Evolutionary conservation across 2,329 filamentous ascomycete genomes (phyloP).

Genomic region (Thielaviopsis ethacetica): DNA sequence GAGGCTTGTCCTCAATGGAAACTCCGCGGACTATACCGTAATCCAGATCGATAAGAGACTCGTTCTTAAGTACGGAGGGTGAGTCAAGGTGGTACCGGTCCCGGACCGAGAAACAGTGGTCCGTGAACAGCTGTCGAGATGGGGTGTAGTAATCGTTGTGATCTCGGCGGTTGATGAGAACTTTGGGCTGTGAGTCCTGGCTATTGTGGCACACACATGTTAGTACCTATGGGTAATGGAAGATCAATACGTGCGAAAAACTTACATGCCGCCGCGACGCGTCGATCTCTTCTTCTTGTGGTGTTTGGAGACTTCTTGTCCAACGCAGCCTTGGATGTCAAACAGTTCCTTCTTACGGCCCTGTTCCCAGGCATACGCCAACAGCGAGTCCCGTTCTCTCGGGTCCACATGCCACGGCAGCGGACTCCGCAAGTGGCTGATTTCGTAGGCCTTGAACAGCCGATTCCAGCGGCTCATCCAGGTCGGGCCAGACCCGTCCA

Average conservation of each 20-base stretch:
- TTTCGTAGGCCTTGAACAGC: constrained; percentile 52
- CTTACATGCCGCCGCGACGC: constrained; percentile 26
- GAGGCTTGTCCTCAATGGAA: constrained; percentile 26
- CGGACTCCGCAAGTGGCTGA: constrained; percentile 56
- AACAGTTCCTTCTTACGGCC: constrained; percentile 45
- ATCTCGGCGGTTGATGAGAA: constrained; percentile 48
- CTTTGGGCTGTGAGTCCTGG: constrained; percentile 12
- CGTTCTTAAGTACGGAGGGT: constrained; percentile 39
- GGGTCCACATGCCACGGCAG: constrained; percentile 78
- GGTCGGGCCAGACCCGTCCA: constrained; percentile 44
- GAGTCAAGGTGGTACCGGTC: constrained; percentile 31
- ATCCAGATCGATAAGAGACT: constrained; percentile 42
- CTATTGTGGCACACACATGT: background rate
- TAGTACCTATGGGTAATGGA: background rate
- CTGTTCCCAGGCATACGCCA: constrained; percentile 49
- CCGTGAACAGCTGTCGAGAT: constrained; percentile 41
- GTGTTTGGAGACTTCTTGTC: constrained; percentile 68
- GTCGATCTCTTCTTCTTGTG: constrained; percentile 45
- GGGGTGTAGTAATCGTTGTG: constrained; percentile 55
- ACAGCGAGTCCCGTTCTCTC: constrained; percentile 53
- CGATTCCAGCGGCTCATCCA: constrained; percentile 61
- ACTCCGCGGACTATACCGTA: constrained; percentile 33
- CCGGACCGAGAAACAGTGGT: constrained; percentile 43
- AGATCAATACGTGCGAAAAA: background rate
- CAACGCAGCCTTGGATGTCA: constrained; percentile 59